Base-by-base conservation (phyloP, 2,329 filamentous ascomycete genomes). In the Dothiorella sarmentorum region DNA sequence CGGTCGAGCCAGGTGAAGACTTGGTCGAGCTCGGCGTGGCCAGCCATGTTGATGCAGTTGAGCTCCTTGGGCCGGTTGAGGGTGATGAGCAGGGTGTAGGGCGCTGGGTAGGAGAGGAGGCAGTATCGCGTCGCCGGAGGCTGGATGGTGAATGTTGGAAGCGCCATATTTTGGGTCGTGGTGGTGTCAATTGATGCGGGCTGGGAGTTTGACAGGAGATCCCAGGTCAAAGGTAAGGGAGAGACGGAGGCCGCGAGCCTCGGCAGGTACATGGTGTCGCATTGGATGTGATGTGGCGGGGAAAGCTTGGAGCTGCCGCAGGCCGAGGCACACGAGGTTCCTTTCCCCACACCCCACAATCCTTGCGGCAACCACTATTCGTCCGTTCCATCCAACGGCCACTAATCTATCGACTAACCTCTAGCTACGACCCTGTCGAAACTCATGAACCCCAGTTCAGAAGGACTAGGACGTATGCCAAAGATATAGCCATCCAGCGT, bases 31-130 rank as follows among this genome's bases (percentile, higher is more conserved):
- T 63, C 61, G 22, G 11, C 29, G 42, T 61, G 56, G 17, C 60
- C 60, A 1, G 47, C 56, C 9, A 33, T 60, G 40, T 63, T 56
- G 55, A 63, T 63, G 57, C 63, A 63, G 33, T 64, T 64, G 37
- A 64, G 61, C 52, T 61, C 47, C 15, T 61, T 52, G 13, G 60
- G 55, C 5, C 61, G 49, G 38, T 60, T 64, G 24, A 64, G 47
- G 29, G 60, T 64, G 24, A 64, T 62, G 15, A 61, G 53, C 13
- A 62, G 47, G 38, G 61, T 43, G 7, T 47, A 44, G n/a, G 52
- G 26, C n/a, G 52, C 17, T 4, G 58, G 61, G 27, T 33, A 61
- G 38, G 58, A 60, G 42, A 61, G 58, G 27, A 49, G 18, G 43
- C 51, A 47, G 43, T 40, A 43, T 17, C 42, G 42, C 51, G 58